These are phyloP conservation scores for Cenococcum geophilum DNA, from an alignment of 495 filamentous ascomycete genomes.

Conservation along the genomic window DNA sequence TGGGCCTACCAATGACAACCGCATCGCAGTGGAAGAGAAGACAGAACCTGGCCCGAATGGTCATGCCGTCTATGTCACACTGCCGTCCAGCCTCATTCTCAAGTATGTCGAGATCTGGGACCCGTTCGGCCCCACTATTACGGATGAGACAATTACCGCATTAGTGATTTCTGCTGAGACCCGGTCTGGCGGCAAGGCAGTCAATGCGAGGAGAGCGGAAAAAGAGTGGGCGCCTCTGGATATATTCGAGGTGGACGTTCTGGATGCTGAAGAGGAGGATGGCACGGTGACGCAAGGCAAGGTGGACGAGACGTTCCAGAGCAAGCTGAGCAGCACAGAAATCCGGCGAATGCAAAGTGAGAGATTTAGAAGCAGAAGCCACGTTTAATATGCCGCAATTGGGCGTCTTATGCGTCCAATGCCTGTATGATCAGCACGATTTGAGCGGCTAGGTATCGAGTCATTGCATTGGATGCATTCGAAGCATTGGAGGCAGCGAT, in stretches of 20 bases:
- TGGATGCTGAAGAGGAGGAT: conserved; percentile 60
- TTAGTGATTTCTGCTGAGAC: conserved; percentile 90
- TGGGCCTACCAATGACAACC: conserved; percentile 32
- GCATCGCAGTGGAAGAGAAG: conserved; percentile 31
- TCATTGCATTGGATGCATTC: too few species aligned
- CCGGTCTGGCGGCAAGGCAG: conserved; percentile 68
- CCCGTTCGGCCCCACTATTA: conserved; percentile 86
- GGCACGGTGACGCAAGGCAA: conserved; percentile 27
- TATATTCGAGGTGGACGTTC: conserved; percentile 87
- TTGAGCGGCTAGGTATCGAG: background rate
- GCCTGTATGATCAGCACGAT: background rate
- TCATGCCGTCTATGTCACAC: conserved; percentile 45
- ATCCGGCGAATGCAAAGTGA: conserved; percentile 49
- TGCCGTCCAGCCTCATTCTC: conserved; percentile 48
- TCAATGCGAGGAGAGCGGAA: conserved; percentile 72
- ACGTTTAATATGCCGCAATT: background rate
- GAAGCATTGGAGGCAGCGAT: background rate
- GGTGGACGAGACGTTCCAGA: conserved; percentile 55
- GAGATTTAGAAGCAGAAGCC: conserved; percentile 14
- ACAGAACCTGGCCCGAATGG: conserved; percentile 46
- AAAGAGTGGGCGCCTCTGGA: conserved; percentile 71
- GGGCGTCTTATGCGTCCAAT: background rate
- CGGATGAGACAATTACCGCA: conserved; percentile 68
- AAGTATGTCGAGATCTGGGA: conserved; percentile 81
- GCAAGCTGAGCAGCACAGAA: conserved; percentile 79